Percentiles rank a stretch among this genome's conserved stretches.
Evolutionary conservation across 2,329 filamentous ascomycete genomes (phyloP).

Genomic region (Xylaria sp.): DNA sequence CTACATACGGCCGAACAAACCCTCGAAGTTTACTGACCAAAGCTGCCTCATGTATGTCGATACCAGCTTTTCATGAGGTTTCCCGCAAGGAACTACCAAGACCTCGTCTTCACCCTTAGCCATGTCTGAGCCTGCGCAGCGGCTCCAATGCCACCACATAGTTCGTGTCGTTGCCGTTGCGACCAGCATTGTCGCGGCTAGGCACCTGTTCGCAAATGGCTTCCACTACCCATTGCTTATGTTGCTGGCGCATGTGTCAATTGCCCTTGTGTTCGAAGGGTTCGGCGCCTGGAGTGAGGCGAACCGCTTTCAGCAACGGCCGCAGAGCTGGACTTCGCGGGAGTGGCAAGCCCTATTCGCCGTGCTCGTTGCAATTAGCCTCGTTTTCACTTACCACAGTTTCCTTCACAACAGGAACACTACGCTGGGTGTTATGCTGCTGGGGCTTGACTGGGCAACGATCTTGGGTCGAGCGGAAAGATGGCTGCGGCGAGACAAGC

Average conservation of each 20-base stretch:
- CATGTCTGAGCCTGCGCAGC: constrained; percentile 26
- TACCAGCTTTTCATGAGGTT: constrained; percentile 22
- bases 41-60: constrained; percentile 13
- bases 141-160: constrained; percentile 35
- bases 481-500: constrained; percentile 31
- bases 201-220: constrained; percentile 37
- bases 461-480: constrained; percentile 26
- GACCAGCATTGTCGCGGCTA: constrained; percentile 36
- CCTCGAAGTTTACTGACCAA: constrained; percentile 20
- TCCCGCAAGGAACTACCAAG: constrained; percentile 18
- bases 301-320: constrained; percentile 15
- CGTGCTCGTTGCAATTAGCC: constrained; percentile 23
- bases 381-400: constrained; percentile 40
- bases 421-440: constrained; percentile 36
- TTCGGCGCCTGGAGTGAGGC: constrained; percentile 17
- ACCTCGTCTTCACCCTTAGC: constrained; percentile 17
- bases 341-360: constrained; percentile 34
- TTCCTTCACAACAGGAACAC: constrained; percentile 41
- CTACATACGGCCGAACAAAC: background rate
- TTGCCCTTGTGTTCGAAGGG: constrained; percentile 29
- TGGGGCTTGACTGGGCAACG: constrained; percentile 32
- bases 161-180: constrained; percentile 33
- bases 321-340: constrained; percentile 28
- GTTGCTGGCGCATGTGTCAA: constrained; percentile 34
- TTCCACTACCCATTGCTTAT: constrained; percentile 41